phyloP scores from a whole-genome alignment of 78 protist genomes.

The Planoprotostelium fungivorum region DNA sequence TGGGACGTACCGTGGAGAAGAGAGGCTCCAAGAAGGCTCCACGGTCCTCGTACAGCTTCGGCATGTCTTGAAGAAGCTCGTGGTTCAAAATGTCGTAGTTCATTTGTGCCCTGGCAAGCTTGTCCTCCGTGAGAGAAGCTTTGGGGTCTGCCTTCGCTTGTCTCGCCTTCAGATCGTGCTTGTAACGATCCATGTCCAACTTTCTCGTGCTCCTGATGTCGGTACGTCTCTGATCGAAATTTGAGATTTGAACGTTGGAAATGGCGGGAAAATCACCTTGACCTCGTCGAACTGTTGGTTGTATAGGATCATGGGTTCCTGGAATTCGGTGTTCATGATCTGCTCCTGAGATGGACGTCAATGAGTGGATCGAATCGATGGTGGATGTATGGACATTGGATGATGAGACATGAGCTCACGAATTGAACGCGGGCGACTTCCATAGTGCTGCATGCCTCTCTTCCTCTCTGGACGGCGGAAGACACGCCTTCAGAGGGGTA shows the following conservation, averaged over 20 bases:
- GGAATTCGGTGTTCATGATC: background rate
- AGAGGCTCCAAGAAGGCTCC: background rate
- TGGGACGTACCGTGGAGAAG: background rate
- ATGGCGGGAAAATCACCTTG: background rate
- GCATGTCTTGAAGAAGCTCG: background rate
- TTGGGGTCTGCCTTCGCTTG: background rate
- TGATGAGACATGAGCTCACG: too few relatives aligned
- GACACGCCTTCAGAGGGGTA: background rate
- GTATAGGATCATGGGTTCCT: background rate
- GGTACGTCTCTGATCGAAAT: background rate
- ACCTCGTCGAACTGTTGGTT: background rate
- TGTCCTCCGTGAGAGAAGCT: background rate
- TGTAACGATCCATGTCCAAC: slow-evolving; percentile 57
- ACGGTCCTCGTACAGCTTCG: background rate
- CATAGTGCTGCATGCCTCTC: background rate
- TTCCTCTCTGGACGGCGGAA: background rate
- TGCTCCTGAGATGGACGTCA: too few relatives aligned
- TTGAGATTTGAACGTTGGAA: background rate
- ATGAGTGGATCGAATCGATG: too few relatives aligned
- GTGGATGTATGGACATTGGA: too few relatives aligned
- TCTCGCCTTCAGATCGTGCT: slow-evolving; percentile 19
- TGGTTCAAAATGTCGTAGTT: background rate
- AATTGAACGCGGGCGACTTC: background rate
- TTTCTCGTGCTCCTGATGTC: slow-evolving; percentile 45
- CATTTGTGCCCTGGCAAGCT: background rate